Percentiles rank a stretch among this genome's conserved stretches.
phyloP scores from a whole-genome alignment of 306 rosid genomes.

The Medicago arabica region DNA sequence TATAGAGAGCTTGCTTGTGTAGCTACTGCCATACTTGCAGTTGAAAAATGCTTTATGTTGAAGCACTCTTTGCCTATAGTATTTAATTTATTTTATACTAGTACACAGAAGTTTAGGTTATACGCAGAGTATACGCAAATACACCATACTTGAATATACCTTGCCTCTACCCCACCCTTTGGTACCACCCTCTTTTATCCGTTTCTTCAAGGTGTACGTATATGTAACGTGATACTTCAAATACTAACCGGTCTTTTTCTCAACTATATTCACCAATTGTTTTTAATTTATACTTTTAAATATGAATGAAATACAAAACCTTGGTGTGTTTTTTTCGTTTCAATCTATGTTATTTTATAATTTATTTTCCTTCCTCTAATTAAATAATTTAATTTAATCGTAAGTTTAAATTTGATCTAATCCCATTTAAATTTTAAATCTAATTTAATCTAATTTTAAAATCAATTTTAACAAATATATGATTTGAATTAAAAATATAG shows the following conservation, averaged over 20 bases:
- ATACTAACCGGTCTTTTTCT: constrained; percentile 6
- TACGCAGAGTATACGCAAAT: constrained; percentile 43
- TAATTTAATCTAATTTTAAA: no score
- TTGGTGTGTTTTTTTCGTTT: background rate
- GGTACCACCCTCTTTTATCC: constrained; percentile 27
- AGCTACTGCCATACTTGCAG: constrained; percentile 11
- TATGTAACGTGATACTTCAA: constrained; percentile 27
- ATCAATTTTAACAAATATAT: no score
- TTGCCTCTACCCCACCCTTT: constrained; percentile 46
- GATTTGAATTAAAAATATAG: no score
- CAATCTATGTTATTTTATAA: no score
- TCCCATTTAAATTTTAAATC: no score
- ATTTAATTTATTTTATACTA: background rate
- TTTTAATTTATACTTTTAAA: background rate
- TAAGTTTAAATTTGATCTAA: no score
- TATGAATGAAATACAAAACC: background rate
- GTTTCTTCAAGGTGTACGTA: constrained; percentile 30
- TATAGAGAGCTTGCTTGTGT: constrained; percentile 16
- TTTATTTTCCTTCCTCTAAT: no score
- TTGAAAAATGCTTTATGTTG: constrained; percentile 26
- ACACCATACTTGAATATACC: constrained; percentile 39
- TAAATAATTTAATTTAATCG: no score
- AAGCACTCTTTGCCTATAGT: constrained; percentile 30
- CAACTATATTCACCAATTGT: background rate
- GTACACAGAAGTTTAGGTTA: constrained; percentile 17